A percentile compares a stretch with the other conserved stretches of the same genome.
phyloP scores from a whole-genome alignment of 345 rosid genomes.

The Rhizophora apiculata region DNA sequence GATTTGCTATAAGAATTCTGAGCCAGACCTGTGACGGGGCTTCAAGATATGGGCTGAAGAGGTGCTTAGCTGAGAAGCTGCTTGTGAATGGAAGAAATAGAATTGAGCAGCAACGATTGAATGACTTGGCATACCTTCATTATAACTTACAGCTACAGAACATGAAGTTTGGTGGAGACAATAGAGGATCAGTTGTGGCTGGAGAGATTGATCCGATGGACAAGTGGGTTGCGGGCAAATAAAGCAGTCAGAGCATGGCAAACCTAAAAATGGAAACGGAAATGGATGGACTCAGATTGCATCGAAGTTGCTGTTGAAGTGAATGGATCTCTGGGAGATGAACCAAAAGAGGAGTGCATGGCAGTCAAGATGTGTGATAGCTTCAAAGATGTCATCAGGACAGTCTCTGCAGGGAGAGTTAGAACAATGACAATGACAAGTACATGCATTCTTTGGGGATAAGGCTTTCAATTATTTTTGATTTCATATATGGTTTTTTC shows the following conservation, averaged over 20 bases:
- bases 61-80: conserved; percentile 47
- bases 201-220: conserved; percentile 1
- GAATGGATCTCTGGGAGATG: neutral
- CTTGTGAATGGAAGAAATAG: conserved; percentile 22
- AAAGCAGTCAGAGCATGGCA: neutral
- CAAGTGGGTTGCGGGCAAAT: conserved; percentile 8
- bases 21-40: conserved; percentile 61
- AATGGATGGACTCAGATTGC: conserved; percentile 3
- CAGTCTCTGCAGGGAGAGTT: too few species aligned
- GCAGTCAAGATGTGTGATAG: neutral
- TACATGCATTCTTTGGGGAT: too few species aligned
- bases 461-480: too few species aligned
- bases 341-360: neutral
- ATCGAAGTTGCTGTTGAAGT: neutral
- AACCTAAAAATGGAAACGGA: neutral
- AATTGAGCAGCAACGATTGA: conserved; percentile 23
- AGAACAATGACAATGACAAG: too few species aligned
- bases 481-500: too few species aligned
- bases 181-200: conserved; percentile 12
- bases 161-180: conserved; percentile 11
- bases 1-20: conserved; percentile 41
- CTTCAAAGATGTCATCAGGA: neutral
- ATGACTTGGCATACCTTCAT: conserved; percentile 38
- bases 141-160: conserved; percentile 45
- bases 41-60: conserved; percentile 43